Conservation (phyloP, 371 early-diverging fungal genomes). For the Cokeromyces recurvatus region DNA sequence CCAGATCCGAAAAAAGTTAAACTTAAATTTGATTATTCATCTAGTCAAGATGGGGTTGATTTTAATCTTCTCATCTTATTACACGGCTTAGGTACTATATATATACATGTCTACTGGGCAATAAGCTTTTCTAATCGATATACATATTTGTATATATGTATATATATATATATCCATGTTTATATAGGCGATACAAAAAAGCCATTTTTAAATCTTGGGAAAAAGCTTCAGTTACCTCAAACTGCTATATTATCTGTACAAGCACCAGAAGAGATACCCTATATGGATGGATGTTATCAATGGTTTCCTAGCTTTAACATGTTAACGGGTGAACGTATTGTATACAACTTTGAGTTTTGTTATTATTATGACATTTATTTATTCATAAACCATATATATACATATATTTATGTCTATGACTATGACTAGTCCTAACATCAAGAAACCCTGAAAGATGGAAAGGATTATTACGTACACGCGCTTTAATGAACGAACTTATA, state of each 20-base stretch:
- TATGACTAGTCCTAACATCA: conserved; percentile 38
- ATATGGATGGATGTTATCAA: conserved; percentile 53
- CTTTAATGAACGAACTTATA: conserved; percentile 28
- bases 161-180: no score
- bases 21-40: conserved; percentile 45
- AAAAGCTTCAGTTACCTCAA: conserved; percentile 60
- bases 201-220: conserved; percentile 58
- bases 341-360: background rate
- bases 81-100: conserved; percentile 62
- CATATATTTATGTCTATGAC: background rate
- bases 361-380: no score
- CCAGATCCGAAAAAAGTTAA: conserved; percentile 30
- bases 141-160: no score
- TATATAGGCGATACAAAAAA: conserved; percentile 45
- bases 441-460: conserved; percentile 42
- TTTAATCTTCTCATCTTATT: conserved; percentile 66
- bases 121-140: background rate
- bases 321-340: conserved; percentile 54
- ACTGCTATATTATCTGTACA: conserved; percentile 62
- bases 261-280: conserved; percentile 63
- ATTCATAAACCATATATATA: no score
- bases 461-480: conserved; percentile 33
- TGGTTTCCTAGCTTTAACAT: conserved; percentile 68
- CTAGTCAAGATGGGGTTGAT: conserved; percentile 59
- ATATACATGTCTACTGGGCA: no score